Percentiles rank a stretch among this genome's conserved stretches.
Evolutionary conservation across 108 stramenopile genomes (phyloP).

Genomic region (Skeletonema menzelii): DNA sequence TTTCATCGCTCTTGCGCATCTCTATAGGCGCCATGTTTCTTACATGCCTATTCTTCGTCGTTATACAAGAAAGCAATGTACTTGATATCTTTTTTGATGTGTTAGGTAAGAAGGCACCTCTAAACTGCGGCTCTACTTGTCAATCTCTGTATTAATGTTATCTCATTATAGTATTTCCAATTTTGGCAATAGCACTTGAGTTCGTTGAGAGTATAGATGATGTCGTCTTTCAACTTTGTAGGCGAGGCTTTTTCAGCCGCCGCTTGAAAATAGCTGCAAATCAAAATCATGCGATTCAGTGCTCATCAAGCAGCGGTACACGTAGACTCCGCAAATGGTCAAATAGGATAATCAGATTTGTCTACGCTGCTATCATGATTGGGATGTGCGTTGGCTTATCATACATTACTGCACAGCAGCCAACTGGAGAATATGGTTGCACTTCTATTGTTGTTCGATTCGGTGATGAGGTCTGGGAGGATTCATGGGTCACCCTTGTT

Average conservation of each 20-base stretch:
- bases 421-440: background rate
- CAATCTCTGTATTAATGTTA: no score
- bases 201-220: conserved; percentile 25
- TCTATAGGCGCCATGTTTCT: conserved; percentile 10
- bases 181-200: background rate
- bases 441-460: conserved; percentile 10
- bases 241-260: conserved; percentile 5
- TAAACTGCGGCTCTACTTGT: background rate
- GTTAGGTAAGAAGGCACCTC: background rate
- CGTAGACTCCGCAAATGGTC: background rate
- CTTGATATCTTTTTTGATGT: conserved; percentile 21
- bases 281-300: background rate
- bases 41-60: background rate
- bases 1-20: conserved; percentile 10
- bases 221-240: conserved; percentile 10
- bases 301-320: background rate
- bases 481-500: conserved; percentile 1
- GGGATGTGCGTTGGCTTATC: background rate
- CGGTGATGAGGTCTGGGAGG: conserved; percentile 43
- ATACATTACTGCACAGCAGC: background rate
- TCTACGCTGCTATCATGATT: background rate
- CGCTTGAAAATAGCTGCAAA: conserved; percentile 1
- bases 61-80: conserved; percentile 16
- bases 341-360: background rate
- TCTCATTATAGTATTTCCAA: background rate